Evolutionary conservation across 805 yeast species (phyloP).

Genomic region (Ogataea paradorogensis): DNA sequence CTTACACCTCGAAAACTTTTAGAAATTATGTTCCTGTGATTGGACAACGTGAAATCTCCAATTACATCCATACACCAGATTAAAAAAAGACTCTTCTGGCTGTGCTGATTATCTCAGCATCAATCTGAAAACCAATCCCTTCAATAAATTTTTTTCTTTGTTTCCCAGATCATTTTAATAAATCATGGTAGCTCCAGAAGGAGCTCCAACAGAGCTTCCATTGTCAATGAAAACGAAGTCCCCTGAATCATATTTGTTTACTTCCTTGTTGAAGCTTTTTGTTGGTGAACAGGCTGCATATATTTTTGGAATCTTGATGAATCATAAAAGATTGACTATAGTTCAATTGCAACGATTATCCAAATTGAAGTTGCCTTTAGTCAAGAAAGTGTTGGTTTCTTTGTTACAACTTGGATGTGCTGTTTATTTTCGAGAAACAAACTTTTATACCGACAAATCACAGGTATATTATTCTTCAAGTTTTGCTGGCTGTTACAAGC

Average conservation of each 20-base stretch:
- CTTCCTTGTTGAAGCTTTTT: slow-evolving; percentile 49
- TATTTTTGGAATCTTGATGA: slow-evolving; percentile 56
- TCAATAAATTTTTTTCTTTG: slow-evolving; percentile 1
- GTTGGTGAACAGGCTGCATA: slow-evolving; percentile 74
- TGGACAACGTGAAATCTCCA: slow-evolving; percentile 11
- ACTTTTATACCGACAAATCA: slow-evolving; percentile 25
- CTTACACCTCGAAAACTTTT: slow-evolving; percentile 9
- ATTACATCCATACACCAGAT: slow-evolving; percentile 5
- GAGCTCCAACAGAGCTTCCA: slow-evolving; percentile 25
- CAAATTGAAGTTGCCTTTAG: slow-evolving; percentile 44
- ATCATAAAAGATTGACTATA: slow-evolving; percentile 64
- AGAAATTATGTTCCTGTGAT: slow-evolving; percentile 20
- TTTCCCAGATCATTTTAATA: neutral
- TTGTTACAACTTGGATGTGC: slow-evolving; percentile 78
- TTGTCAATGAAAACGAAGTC: slow-evolving; percentile 50
- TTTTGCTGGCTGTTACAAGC: slow-evolving; percentile 58
- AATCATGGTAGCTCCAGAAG: slow-evolving; percentile 9
- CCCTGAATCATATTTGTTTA: slow-evolving; percentile 58
- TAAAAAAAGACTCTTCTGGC: neutral
- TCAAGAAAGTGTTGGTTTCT: slow-evolving; percentile 68
- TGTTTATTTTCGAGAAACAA: slow-evolving; percentile 51
- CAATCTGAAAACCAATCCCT: neutral
- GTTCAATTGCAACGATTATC: slow-evolving; percentile 50
- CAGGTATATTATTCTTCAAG: slow-evolving; percentile 52
- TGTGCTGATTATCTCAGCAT: neutral